phyloP scores from a whole-genome alignment of 768 basidiomycete species.

The Lentinus brumalis region DNA sequence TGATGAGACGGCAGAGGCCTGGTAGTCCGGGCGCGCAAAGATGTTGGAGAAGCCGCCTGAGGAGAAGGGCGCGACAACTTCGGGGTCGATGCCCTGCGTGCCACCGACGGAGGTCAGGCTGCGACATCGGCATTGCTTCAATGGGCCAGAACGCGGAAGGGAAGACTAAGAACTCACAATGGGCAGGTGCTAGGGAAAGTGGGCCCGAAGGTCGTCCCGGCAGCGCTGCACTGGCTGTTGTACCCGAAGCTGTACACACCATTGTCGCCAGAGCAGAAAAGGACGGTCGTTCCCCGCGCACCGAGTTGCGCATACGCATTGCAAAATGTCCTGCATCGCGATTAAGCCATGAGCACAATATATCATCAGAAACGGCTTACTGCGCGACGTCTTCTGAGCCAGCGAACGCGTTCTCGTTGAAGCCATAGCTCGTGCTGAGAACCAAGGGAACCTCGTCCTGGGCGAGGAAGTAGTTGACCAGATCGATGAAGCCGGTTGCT shows the following conservation, averaged over 20 bases:
- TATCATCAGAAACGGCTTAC: neutral
- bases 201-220: slow-evolving; percentile 28
- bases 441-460: slow-evolving; percentile 25
- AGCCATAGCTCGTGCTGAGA: neutral
- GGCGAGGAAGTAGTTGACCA: slow-evolving; percentile 29
- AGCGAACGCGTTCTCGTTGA: neutral
- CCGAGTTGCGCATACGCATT: slow-evolving; percentile 37
- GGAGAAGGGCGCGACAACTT: slow-evolving; percentile 33
- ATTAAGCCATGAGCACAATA: neutral
- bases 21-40: slow-evolving; percentile 36
- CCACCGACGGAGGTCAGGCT: slow-evolving; percentile 39
- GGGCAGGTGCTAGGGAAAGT: slow-evolving; percentile 38
- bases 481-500: slow-evolving; percentile 36
- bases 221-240: slow-evolving; percentile 20
- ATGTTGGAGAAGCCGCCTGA: slow-evolving; percentile 38
- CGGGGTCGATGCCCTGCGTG: slow-evolving; percentile 28
- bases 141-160: neutral
- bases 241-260: slow-evolving; percentile 33
- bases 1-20: slow-evolving; percentile 35
- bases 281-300: slow-evolving; percentile 34
- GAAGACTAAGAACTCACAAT: slow-evolving; percentile 22
- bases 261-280: slow-evolving; percentile 40
- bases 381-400: neutral
- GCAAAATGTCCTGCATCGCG: slow-evolving; percentile 37
- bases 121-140: neutral